Evolutionary conservation across 306 rosid genomes (phyloP), one percentile per base, ranked within the genome.

Genomic region (Astragalus membranaceus): DNA sequence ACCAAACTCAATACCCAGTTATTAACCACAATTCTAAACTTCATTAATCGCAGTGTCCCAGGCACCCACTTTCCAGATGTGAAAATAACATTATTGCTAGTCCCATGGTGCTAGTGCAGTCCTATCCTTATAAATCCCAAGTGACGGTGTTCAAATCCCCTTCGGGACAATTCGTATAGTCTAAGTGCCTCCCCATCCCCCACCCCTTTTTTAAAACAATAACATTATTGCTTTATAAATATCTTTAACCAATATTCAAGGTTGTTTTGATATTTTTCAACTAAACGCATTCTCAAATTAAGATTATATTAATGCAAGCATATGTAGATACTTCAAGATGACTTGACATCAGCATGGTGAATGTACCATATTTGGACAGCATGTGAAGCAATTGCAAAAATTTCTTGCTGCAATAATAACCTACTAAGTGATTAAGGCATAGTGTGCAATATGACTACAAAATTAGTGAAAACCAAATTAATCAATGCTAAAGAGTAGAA

Each of bases 211-310:
- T 3, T 26, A 26, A 26, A 26, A 26, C 30, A 26, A 26, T 26
- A 26, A 26, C 30, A 51, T 32, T 20, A 37, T 50, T 69, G 29
- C 58, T 67, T 50, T 41, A 10, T 17, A 11, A 51, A 73, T 63
- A 73, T 37, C 41, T 60, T 4, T 35, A 71, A 72, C 23, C 60
- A 67, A 66, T 12, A 74, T 50, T 44, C 35, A 39, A 39, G 55
- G 71, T 10, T 50, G 10, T 51, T 51, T 61, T 16, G 9, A 23
- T 35, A n/a, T 37, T 26, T 20, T 7, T 29, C 6, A n/a, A 67
- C 10, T 51, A 52, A 62, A 61, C 53, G 63, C 79, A 68, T 35
- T 23, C 11, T 12, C 32, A 53, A 43, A 33, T n/a, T 26, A 44
- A 59, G 37, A 69, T 56, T 48, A 36, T 11, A 64, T 48, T 26